A percentile compares a stretch with the other conserved stretches of the same genome.
These are phyloP conservation scores for Sordariomycetes sp. DNA, from an alignment of 2,329 filamentous ascomycete genomes.

Conservation along the genomic window DNA sequence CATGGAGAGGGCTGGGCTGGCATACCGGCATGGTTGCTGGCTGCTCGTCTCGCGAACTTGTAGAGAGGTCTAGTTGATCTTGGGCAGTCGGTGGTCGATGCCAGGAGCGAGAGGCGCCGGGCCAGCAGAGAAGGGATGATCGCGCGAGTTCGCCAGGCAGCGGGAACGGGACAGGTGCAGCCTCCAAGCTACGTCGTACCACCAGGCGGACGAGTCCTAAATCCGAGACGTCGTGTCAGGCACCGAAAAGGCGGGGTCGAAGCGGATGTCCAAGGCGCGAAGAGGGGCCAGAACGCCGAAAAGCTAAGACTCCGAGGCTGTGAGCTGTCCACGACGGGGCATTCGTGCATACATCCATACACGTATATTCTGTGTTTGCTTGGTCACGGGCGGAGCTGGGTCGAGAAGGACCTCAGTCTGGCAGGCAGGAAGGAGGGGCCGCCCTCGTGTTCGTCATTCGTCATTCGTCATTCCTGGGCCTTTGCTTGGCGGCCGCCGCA, in stretches of 20 bases:
- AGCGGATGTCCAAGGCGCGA: not conserved
- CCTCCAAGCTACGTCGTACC: not conserved
- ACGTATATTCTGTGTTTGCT: not conserved
- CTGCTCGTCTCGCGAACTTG: not conserved
- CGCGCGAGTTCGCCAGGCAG: not conserved
- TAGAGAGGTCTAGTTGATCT: not conserved
- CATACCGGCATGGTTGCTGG: conserved; percentile 3
- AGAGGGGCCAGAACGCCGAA: not conserved
- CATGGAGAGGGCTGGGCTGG: not conserved
- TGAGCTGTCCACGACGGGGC: not conserved
- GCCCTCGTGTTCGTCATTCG: not conserved
- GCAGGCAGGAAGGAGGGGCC: not conserved
- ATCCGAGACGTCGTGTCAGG: not conserved
- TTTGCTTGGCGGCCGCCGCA: not conserved
- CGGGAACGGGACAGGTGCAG: conserved; percentile 20
- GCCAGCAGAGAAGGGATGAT: not conserved
- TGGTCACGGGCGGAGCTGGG: not conserved
- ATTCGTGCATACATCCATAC: not conserved
- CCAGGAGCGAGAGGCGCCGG: not conserved
- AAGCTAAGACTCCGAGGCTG: not conserved
- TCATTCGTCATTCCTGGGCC: not conserved
- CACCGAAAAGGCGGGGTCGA: not conserved
- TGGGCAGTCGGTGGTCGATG: not conserved
- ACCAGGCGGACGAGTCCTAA: not conserved
- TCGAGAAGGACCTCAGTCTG: not conserved